Evolutionary conservation across 768 basidiomycete species (phyloP).

Genomic region (Auriscalpium vulgare): DNA sequence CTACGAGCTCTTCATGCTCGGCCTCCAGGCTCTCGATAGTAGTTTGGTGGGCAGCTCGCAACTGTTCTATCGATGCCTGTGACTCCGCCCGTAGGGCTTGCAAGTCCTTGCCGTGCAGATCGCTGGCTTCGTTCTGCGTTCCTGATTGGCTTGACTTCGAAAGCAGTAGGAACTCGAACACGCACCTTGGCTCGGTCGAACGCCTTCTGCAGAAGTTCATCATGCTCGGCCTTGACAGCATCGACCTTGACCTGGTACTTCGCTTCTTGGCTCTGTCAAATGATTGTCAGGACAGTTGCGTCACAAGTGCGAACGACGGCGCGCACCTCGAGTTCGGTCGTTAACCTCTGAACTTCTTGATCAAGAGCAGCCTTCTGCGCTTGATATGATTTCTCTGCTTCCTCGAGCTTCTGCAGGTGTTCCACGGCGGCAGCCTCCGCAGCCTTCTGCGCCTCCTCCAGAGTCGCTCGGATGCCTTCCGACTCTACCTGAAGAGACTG

Average conservation of each 20-base stretch:
- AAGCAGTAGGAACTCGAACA: neutral
- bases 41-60: conserved; percentile 52
- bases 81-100: conserved; percentile 63
- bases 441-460: conserved; percentile 38
- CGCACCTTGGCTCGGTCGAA: conserved; percentile 74
- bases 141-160: conserved; percentile 9
- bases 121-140: conserved; percentile 60
- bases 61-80: conserved; percentile 57
- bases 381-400: conserved; percentile 41
- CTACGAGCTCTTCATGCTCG: conserved; percentile 55
- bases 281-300: neutral
- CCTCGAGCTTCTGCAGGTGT: conserved; percentile 41
- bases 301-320: neutral
- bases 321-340: conserved; percentile 58
- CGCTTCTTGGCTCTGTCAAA: conserved; percentile 54
- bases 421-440: conserved; percentile 37
- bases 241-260: conserved; percentile 63
- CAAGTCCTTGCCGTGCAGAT: conserved; percentile 60
- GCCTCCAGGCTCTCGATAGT: conserved; percentile 53
- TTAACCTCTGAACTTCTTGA: conserved; percentile 48
- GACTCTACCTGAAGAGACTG: conserved; percentile 28
- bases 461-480: conserved; percentile 33
- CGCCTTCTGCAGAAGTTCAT: conserved; percentile 52
- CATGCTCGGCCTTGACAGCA: conserved; percentile 57
- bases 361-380: conserved; percentile 44